Percentiles rank a stretch among this genome's conserved stretches.
Conservation (phyloP, 1,284 basidiomycete genomes). For the Rhodotorula glutinis region DNA sequence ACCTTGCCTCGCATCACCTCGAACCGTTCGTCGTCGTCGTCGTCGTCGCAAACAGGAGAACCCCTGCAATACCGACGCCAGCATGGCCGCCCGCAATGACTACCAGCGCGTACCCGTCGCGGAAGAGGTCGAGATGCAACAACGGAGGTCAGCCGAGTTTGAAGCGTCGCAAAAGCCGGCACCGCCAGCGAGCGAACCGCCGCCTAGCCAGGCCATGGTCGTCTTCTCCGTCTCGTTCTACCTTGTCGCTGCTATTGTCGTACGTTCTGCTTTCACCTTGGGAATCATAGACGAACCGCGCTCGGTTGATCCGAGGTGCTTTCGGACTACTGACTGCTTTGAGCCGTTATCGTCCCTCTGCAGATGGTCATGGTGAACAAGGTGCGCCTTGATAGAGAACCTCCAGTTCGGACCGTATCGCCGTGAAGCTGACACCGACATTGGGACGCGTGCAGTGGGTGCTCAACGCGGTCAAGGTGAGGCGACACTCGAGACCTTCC, state of each 20-base stretch:
- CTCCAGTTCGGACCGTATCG: constrained; percentile 46
- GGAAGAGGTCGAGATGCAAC: constrained; percentile 29
- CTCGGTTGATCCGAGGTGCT: background rate
- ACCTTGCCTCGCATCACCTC: no score
- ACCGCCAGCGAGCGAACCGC: constrained; percentile 21
- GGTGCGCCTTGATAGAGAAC: background rate
- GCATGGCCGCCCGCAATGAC: constrained; percentile 7
- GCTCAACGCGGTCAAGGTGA: constrained; percentile 37
- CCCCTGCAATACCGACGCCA: background rate
- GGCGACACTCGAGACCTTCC: background rate
- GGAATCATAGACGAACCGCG: no score
- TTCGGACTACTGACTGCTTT: background rate
- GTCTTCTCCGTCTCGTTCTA: constrained; percentile 57
- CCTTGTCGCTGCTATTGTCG: constrained; percentile 72
- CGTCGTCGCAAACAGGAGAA: no score
- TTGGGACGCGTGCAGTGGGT: constrained; percentile 31
- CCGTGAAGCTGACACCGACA: constrained; percentile 42
- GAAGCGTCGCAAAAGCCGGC: background rate
- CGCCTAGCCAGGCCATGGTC: constrained; percentile 41
- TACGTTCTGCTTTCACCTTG: constrained; percentile 51
- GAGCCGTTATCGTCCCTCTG: background rate
- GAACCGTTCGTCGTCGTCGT: no score
- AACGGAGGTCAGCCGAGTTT: background rate
- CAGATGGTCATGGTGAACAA: constrained; percentile 46
- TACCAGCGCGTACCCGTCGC: constrained; percentile 30